Percentiles rank a stretch among this genome's conserved stretches.
phyloP scores from a whole-genome alignment of 768 basidiomycete genomes.

The Cubamyces sp. region DNA sequence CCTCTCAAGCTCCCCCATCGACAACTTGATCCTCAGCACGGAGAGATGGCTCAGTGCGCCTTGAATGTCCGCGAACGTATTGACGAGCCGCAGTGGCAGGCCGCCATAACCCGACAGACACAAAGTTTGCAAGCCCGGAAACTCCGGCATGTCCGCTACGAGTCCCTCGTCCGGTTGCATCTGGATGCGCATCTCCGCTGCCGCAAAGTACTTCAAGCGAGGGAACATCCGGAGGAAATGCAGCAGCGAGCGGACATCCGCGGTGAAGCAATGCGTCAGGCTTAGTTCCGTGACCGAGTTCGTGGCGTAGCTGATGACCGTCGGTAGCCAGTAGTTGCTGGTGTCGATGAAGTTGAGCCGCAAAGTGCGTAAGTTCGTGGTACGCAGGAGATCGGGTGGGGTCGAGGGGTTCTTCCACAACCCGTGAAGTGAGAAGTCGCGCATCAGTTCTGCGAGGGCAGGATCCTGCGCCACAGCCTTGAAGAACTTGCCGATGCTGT shows the following conservation, averaged over 20 bases:
- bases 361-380: not conserved
- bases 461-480: slow-evolving; percentile 11
- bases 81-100: not conserved
- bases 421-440: slow-evolving; percentile 10
- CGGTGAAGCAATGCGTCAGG: not conserved
- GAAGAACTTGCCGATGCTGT: slow-evolving; percentile 8
- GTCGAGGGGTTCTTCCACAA: not conserved
- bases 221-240: not conserved
- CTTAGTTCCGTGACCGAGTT: slow-evolving; percentile 1
- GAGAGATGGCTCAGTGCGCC: not conserved
- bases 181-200: not conserved
- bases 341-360: slow-evolving; percentile 2
- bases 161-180: not conserved
- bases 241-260: not conserved
- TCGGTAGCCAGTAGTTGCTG: not conserved
- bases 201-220: not conserved
- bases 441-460: slow-evolving; percentile 16
- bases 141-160: not conserved
- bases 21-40: not conserved
- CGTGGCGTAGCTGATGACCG: not conserved
- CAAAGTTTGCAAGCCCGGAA: not conserved
- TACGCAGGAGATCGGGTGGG: not conserved
- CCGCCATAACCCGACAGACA: not conserved
- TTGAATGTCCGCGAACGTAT: not conserved
- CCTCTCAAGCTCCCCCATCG: not conserved